These are phyloP conservation scores for Phytophthora crassamura DNA, from an alignment of 352 stramenopile genomes.

Conservation along the genomic window DNA sequence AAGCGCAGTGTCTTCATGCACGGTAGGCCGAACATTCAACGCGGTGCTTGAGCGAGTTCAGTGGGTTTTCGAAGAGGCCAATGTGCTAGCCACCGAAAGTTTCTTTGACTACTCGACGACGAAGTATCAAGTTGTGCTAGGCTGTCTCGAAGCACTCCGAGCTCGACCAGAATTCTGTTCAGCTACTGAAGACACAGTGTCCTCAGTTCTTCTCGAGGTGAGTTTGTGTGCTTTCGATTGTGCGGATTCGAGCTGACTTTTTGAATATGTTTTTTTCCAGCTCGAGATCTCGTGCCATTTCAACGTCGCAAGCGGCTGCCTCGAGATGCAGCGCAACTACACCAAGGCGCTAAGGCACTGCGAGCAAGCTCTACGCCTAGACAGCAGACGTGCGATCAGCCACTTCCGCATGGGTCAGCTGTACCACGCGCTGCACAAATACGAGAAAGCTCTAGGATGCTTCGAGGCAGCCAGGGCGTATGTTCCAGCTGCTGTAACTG, in stretches of 20 bases:
- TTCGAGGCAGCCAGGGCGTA: slow-evolving; percentile 28
- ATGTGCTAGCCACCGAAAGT: slow-evolving; percentile 67
- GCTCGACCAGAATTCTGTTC: slow-evolving; percentile 17
- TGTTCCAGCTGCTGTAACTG: neutral
- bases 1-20: slow-evolving; percentile 14
- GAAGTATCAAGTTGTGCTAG: slow-evolving; percentile 60
- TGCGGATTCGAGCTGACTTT: neutral
- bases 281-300: slow-evolving; percentile 64
- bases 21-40: slow-evolving; percentile 13
- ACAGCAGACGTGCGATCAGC: slow-evolving; percentile 38
- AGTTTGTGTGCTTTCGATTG: neutral
- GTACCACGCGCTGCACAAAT: slow-evolving; percentile 53
- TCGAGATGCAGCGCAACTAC: slow-evolving; percentile 73
- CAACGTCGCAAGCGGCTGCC: slow-evolving; percentile 65
- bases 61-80: slow-evolving; percentile 52
- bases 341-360: slow-evolving; percentile 48
- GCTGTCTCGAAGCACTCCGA: slow-evolving; percentile 38
- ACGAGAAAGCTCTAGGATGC: slow-evolving; percentile 53
- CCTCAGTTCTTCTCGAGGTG: slow-evolving; percentile 34
- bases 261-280: slow-evolving; percentile 9
- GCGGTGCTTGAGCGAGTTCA: slow-evolving; percentile 42
- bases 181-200: slow-evolving; percentile 8
- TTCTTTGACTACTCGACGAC: slow-evolving; percentile 68
- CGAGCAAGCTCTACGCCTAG: slow-evolving; percentile 43
- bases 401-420: slow-evolving; percentile 66